These are phyloP conservation scores for Globisporangium nodosum DNA, from an alignment of 352 stramenopile genomes.

Conservation along the genomic window DNA sequence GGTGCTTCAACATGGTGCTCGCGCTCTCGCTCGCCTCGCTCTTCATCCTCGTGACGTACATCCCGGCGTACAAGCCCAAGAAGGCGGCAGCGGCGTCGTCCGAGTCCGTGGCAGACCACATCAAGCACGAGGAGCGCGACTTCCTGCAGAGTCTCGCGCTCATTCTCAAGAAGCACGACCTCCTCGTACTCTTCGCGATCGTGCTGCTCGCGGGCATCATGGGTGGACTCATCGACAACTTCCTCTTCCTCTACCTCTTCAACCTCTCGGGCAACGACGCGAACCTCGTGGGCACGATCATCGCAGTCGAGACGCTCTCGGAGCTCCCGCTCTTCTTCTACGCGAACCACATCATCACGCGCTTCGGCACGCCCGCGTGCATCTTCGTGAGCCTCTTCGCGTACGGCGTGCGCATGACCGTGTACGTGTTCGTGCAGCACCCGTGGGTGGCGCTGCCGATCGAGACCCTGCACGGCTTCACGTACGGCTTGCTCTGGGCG, in stretches of 20 bases:
- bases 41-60: constrained; percentile 44
- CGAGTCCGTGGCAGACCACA: not conserved
- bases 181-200: constrained; percentile 60
- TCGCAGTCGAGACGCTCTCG: constrained; percentile 59
- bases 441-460: constrained; percentile 60
- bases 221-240: constrained; percentile 58
- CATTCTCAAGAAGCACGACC: constrained; percentile 46
- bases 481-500: constrained; percentile 66
- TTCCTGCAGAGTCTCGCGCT: constrained; percentile 35
- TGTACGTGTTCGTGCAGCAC: constrained; percentile 60
- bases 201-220: constrained; percentile 62
- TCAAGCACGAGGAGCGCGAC: constrained; percentile 19
- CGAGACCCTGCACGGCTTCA: constrained; percentile 63
- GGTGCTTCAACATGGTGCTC: constrained; percentile 76
- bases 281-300: constrained; percentile 60
- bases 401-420: constrained; percentile 52
- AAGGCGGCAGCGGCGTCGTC: not conserved
- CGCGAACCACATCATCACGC: constrained; percentile 61
- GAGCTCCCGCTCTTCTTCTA: constrained; percentile 76
- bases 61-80: constrained; percentile 35
- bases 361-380: constrained; percentile 39
- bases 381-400: constrained; percentile 48
- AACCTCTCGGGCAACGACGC: constrained; percentile 60
- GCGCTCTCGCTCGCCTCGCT: constrained; percentile 48
- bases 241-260: constrained; percentile 68